These are phyloP conservation scores for Aspergillus spinulosporus DNA, from an alignment of 2,329 filamentous ascomycete genomes.

Conservation along the genomic window DNA sequence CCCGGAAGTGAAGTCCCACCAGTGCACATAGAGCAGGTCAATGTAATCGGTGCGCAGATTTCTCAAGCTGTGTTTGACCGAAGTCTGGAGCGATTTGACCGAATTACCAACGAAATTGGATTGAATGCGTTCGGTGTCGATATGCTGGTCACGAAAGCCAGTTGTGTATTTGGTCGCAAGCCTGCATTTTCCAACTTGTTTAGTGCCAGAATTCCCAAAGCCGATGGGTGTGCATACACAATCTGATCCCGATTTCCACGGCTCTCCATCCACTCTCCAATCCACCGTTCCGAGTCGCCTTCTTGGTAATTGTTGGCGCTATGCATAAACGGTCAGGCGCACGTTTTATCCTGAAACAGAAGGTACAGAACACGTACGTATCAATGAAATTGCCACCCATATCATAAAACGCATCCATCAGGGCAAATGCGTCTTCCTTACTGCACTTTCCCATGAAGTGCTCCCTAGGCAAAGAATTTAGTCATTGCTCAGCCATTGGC, in stretches of 20 bases:
- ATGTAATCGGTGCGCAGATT: conserved; percentile 56
- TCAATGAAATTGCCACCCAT: conserved; percentile 57
- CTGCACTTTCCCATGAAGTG: conserved; percentile 43
- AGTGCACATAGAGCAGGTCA: conserved; percentile 58
- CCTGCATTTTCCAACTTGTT: not conserved
- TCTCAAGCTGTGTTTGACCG: conserved; percentile 44
- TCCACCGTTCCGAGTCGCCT: conserved; percentile 63
- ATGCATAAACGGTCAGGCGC: conserved; percentile 33
- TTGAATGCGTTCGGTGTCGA: conserved; percentile 36
- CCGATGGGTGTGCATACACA: conserved; percentile 1
- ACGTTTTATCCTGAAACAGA: not conserved
- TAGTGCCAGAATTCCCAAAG: not conserved
- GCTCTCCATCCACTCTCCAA: conserved; percentile 70
- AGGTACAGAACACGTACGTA: conserved; percentile 32
- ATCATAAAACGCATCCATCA: conserved; percentile 53
- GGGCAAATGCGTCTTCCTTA: conserved; percentile 51
- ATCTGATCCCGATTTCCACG: conserved; percentile 52
- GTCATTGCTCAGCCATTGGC: not conserved
- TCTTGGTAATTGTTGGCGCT: conserved; percentile 69
- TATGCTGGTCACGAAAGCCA: conserved; percentile 47
- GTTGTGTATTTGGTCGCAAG: conserved; percentile 69
- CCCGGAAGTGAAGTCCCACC: conserved; percentile 50
- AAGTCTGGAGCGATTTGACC: conserved; percentile 44
- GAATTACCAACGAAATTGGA: conserved; percentile 42
- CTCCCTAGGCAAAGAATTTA: not conserved